Evolutionary conservation across 2,329 filamentous ascomycete genomes (phyloP), one percentile per base, ranked within the genome.

Genomic region (Sporothrix globosa): DNA sequence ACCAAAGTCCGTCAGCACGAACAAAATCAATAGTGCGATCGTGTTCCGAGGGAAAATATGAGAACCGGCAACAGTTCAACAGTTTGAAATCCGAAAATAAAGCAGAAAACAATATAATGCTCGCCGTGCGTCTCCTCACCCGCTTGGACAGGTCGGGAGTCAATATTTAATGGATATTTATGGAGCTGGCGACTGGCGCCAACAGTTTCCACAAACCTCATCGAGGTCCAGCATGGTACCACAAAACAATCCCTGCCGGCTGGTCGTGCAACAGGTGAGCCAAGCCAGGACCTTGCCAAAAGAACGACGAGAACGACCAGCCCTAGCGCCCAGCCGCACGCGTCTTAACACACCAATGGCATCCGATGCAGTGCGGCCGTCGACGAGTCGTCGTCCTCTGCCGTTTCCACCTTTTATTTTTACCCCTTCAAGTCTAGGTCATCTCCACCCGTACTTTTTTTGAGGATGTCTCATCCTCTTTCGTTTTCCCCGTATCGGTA

Each of bases 321-420:
- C 56, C 56, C 34, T 44, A 61, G 34, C 34, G 21, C 21, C 56
- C 56, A 61, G 56, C 56, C 56, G 56, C 56, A 61, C n/a, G 34
- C 34, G 24, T 39, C 14, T 3, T n/a, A 30, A 4, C n/a, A 34
- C n/a, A 24, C 56, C 56, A 61, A 61, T 61, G 11, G 44, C 56
- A 44, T n/a, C 34, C 34, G 34, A 19, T 24, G 56, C 19, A 19
- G 17, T 34, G 13, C n/a, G 56, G 14, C 56, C 24, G 24, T n/a
- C 19, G 56, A 14, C 56, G 41, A n/a, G 9, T n/a, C 21, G 34
- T 44, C 21, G 4, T 44, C 34, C 39, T 44, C 44, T 11, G n/a
- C 13, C n/a, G 17, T 11, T n/a, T 27, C 0, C n/a, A 44, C 34
- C 41, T 41, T 4, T 44, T 21, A 3, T 2, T 5, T 39, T 39